phyloP scores from a whole-genome alignment of 805 yeast species.

The Wickerhamomyces queroliae region DNA sequence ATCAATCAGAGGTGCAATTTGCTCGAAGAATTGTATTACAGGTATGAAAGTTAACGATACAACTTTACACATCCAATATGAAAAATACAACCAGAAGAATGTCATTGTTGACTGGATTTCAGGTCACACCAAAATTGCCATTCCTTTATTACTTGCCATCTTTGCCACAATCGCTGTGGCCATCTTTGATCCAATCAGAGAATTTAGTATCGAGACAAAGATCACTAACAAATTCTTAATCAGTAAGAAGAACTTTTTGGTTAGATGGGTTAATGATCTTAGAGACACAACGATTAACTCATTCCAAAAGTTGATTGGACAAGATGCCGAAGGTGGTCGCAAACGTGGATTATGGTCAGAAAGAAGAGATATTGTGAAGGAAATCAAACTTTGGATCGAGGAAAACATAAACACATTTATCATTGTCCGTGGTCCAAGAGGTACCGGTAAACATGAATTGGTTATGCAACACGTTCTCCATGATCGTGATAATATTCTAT shows the following conservation, averaged over 20 bases:
- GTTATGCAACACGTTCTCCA: constrained; percentile 63
- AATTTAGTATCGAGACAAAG: constrained; percentile 68
- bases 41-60: constrained; percentile 65
- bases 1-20: constrained; percentile 59
- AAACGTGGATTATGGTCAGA: constrained; percentile 58
- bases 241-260: constrained; percentile 35
- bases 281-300: constrained; percentile 27
- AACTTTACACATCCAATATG: constrained; percentile 69
- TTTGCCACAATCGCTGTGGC: constrained; percentile 78
- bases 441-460: constrained; percentile 86
- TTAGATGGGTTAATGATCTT: constrained; percentile 29
- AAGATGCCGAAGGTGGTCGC: constrained; percentile 18
- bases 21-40: constrained; percentile 88
- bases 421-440: constrained; percentile 87
- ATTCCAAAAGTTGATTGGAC: constrained; percentile 29
- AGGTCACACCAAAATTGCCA: constrained; percentile 75
- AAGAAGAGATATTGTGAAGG: constrained; percentile 59
- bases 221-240: constrained; percentile 56
- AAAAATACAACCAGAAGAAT: constrained; percentile 47
- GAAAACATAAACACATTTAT: constrained; percentile 92
- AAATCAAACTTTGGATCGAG: constrained; percentile 69
- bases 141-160: constrained; percentile 75
- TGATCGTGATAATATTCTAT: constrained; percentile 55
- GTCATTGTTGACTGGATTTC: constrained; percentile 50
- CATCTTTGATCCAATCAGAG: constrained; percentile 90